phyloP scores from a whole-genome alignment of 2,329 filamentous ascomycete genomes.

The Aspergillus fructus region DNA sequence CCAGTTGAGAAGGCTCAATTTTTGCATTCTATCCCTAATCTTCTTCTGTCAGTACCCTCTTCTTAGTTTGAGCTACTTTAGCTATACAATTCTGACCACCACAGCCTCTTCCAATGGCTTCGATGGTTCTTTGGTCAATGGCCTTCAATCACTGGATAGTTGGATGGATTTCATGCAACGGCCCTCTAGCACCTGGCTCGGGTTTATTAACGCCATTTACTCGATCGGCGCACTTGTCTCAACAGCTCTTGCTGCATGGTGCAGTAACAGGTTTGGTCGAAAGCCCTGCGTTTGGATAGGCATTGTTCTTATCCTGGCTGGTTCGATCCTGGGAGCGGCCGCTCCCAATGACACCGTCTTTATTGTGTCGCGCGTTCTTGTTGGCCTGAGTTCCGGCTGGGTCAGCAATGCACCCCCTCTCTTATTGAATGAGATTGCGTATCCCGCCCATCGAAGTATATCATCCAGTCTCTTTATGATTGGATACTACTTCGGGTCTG shows the following conservation, averaged over 20 bases:
- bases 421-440: conserved; percentile 47
- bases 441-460: conserved; percentile 40
- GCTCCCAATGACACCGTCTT: conserved; percentile 24
- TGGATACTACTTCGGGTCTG: conserved; percentile 33
- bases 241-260: conserved; percentile 28
- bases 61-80: background rate
- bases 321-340: conserved; percentile 31
- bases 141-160: conserved; percentile 31
- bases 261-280: conserved; percentile 38
- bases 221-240: conserved; percentile 30
- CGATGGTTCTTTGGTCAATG: conserved; percentile 25
- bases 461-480: conserved; percentile 36
- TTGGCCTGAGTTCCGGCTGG: conserved; percentile 37
- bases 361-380: conserved; percentile 36
- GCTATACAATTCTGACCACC: background rate
- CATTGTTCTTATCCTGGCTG: conserved; percentile 14
- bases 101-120: conserved; percentile 13
- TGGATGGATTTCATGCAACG: conserved; percentile 33
- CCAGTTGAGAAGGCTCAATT: background rate
- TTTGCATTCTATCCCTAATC: conserved; percentile 3
- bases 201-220: conserved; percentile 31
- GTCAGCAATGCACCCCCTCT: conserved; percentile 35
- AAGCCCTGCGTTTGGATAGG: conserved; percentile 32
- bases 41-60: background rate
- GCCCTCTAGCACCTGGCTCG: conserved; percentile 29